A percentile compares a stretch with the other conserved stretches of the same genome.
These are phyloP conservation scores for Fusarium cyanostomum DNA, from an alignment of 2,329 filamentous ascomycete species.

Conservation along the genomic window DNA sequence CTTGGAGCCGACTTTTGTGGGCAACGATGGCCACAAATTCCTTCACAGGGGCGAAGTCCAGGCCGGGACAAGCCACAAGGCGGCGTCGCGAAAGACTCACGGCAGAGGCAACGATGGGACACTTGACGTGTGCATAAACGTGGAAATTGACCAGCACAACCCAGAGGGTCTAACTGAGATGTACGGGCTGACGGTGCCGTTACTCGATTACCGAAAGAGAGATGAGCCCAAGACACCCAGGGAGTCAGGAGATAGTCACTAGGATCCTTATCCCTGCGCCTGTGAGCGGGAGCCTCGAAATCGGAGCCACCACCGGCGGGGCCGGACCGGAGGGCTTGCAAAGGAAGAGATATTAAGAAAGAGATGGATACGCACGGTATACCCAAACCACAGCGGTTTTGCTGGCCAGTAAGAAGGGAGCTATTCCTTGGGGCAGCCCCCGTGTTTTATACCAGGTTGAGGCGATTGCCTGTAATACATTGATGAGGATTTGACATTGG, in stretches of 20 bases:
- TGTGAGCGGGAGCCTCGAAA: background rate
- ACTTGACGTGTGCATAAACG: conserved; percentile 84
- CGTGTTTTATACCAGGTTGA: conserved; percentile 31
- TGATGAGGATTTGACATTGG: conserved; percentile 4
- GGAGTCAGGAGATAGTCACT: conserved; percentile 33
- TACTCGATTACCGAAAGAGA: conserved; percentile 58
- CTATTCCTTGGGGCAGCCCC: conserved; percentile 18
- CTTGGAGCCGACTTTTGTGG: conserved; percentile 45
- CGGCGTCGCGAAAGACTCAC: conserved; percentile 67
- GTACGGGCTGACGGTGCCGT: conserved; percentile 88
- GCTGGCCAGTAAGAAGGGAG: conserved; percentile 7
- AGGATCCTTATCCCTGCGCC: background rate
- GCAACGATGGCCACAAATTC: conserved; percentile 73
- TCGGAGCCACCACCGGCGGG: too few relatives aligned
- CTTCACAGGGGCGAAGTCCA: conserved; percentile 80
- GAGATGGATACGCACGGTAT: background rate
- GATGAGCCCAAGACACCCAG: conserved; percentile 41
- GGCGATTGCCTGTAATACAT: conserved; percentile 7
- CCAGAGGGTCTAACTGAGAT: conserved; percentile 79
- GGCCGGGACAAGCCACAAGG: conserved; percentile 81
- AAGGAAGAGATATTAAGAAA: conserved; percentile 12
- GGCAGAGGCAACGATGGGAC: conserved; percentile 66
- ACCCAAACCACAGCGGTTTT: background rate
- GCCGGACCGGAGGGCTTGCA: conserved; percentile 21
- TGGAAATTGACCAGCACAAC: conserved; percentile 88